Evolutionary conservation across 2,329 filamentous ascomycete species (phyloP).

Genomic region (Aspergillus fumigatus): DNA sequence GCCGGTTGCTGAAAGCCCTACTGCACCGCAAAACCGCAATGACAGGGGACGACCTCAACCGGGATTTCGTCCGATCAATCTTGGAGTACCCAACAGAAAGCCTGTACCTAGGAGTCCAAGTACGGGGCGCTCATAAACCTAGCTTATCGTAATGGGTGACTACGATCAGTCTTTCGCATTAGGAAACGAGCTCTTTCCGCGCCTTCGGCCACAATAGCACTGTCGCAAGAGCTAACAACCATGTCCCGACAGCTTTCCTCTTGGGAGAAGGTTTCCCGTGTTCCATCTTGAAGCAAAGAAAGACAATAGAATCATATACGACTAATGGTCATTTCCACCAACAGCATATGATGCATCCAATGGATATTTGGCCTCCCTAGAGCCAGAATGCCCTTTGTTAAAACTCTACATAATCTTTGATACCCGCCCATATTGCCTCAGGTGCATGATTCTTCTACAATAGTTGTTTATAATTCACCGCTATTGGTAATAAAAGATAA

Average conservation of each 20-base stretch:
- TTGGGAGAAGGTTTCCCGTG: background rate
- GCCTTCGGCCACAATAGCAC: background rate
- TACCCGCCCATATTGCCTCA: background rate
- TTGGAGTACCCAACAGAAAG: conserved; percentile 36
- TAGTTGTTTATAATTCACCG: background rate
- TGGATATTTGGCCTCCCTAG: background rate
- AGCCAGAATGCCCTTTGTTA: background rate
- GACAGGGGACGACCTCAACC: conserved; percentile 20
- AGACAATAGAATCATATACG: background rate
- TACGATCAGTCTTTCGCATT: background rate
- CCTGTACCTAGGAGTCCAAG: conserved; percentile 32
- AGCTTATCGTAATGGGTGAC: background rate
- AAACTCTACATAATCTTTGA: background rate
- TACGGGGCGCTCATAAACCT: background rate
- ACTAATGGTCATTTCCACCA: background rate
- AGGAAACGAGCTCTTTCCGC: background rate
- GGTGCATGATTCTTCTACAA: background rate
- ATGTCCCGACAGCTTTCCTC: background rate
- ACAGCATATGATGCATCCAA: background rate
- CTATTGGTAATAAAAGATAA: background rate
- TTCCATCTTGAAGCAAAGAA: background rate
- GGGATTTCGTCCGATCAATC: conserved; percentile 28
- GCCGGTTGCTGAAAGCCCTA: conserved; percentile 18
- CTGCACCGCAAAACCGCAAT: conserved; percentile 7
- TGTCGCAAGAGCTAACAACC: background rate